These are phyloP conservation scores for Coemansia sp. DNA, from an alignment of 192 early-diverging fungal species.

Conservation along the genomic window DNA sequence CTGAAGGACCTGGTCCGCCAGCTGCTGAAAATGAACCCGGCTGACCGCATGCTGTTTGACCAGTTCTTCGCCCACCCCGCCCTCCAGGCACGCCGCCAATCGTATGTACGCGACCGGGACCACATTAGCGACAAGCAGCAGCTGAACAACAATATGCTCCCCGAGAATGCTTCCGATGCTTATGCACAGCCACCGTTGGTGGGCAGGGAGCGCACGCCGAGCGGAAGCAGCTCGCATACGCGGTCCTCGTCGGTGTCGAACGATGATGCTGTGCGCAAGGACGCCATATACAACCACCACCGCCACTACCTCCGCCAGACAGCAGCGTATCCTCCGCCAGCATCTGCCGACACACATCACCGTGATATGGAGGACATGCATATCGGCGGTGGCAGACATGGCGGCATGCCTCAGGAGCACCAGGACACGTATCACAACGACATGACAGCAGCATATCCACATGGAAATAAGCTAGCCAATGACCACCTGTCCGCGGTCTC, in stretches of 20 bases:
- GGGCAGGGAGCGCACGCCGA: neutral
- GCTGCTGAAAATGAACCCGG: constrained; percentile 82
- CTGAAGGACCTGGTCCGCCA: constrained; percentile 67
- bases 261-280: constrained; percentile 6
- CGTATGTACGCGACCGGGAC: neutral
- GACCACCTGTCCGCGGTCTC: neutral
- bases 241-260: neutral
- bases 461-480: constrained; percentile 5
- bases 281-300: constrained; percentile 25
- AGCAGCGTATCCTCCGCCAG: neutral
- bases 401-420: neutral
- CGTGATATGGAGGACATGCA: constrained; percentile 11
- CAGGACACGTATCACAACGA: constrained; percentile 1
- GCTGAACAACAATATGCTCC: neutral
- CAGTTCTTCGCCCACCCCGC: constrained; percentile 90
- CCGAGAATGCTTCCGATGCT: neutral
- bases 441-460: constrained; percentile 3
- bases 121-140: neutral
- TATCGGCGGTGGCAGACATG: neutral
- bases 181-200: neutral
- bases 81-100: constrained; percentile 22
- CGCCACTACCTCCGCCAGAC: constrained; percentile 11
- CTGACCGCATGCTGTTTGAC: constrained; percentile 89
- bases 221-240: constrained; percentile 2
- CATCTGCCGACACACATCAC: neutral